Evolutionary conservation across 169 alveolate genomes (phyloP).

Genomic region (Hammondia hammondi): DNA sequence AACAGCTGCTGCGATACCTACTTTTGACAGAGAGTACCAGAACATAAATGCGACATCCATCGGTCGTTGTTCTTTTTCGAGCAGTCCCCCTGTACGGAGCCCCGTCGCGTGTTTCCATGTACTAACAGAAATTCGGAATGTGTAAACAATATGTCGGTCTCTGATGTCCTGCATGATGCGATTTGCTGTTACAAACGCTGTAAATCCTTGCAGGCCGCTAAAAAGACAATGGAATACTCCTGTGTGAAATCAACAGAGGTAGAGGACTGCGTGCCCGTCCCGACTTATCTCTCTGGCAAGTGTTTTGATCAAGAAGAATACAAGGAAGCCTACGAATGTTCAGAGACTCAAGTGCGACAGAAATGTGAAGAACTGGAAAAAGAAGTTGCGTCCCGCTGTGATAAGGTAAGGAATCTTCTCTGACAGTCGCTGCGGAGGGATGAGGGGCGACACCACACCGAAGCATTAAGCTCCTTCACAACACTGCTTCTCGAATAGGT

Average conservation of each 20-base stretch:
- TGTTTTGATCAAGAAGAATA: constrained; percentile 25
- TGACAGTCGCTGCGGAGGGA: background rate
- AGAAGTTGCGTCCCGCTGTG: background rate
- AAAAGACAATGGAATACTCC: constrained; percentile 5
- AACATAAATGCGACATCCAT: too few relatives aligned
- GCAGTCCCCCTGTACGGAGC: too few relatives aligned
- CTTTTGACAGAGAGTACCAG: too few relatives aligned
- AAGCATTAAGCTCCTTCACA: background rate
- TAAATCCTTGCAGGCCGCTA: background rate
- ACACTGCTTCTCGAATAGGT: background rate
- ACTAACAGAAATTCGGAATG: too few relatives aligned
- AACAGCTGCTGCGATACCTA: too few relatives aligned
- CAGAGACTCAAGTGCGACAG: constrained; percentile 1
- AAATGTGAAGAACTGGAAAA: background rate
- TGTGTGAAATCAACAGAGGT: constrained; percentile 11
- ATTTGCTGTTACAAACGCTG: background rate
- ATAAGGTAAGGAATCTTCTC: background rate
- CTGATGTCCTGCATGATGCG: too few relatives aligned
- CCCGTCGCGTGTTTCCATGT: too few relatives aligned
- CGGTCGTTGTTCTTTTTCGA: too few relatives aligned
- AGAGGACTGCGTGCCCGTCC: constrained; percentile 2
- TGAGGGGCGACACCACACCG: background rate
- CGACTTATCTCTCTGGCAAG: background rate
- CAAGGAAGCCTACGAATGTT: background rate
- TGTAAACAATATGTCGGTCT: too few relatives aligned